Base-by-base conservation (phyloP, 306 rosid genomes). In the Cicer pinnatifidum region DNA sequence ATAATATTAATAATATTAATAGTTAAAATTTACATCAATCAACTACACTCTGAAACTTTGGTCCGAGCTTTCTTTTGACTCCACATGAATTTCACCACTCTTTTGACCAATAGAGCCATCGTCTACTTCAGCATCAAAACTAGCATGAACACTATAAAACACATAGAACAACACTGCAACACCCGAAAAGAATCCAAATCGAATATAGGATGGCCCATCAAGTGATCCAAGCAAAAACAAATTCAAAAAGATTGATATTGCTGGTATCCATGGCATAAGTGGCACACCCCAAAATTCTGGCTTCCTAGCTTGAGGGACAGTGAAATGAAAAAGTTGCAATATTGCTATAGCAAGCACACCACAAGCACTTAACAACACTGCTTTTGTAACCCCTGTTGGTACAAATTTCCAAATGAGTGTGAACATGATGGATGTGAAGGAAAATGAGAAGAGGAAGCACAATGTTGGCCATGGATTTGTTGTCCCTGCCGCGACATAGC, bases 201-300 rank as follows among this genome's bases (percentile, higher is more conserved):
- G 78, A 9, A 83, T 70, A 71, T 89, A 93, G 69, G 96, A 91
- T 66, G 86, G 86, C 17, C 94, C 86, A 72, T 87, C 90, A 11
- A 93, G 73, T 3, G 91, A 84, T 68, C 97, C 97, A 37, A 93
- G 64, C 71, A 93, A 59, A 73, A 93, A 93, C 46, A 91, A 78
- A 69, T 93, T 91, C 54, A 93, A 72, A 76, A 93, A 91, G 16
- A 93, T 89, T 15, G 98, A 93, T 1, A 83, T 38, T 13, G 92
- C 86, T 0, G 98, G 98, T 62, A 93, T 82, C 98, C 97, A 93
- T 9, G 98, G 98, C 98, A 93, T 93, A 57, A 91, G 80, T 4
- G 98, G 98, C 47, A 93, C 97, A 5, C 97, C 98, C 98, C 98
- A 91, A 57, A 85, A 88, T 78, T 93, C 90, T 0, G 98, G 98